Evolutionary conservation across 2,329 filamentous ascomycete species (phyloP), one percentile per base, ranked within the genome.

Genomic region (Stylonectria norvegica): DNA sequence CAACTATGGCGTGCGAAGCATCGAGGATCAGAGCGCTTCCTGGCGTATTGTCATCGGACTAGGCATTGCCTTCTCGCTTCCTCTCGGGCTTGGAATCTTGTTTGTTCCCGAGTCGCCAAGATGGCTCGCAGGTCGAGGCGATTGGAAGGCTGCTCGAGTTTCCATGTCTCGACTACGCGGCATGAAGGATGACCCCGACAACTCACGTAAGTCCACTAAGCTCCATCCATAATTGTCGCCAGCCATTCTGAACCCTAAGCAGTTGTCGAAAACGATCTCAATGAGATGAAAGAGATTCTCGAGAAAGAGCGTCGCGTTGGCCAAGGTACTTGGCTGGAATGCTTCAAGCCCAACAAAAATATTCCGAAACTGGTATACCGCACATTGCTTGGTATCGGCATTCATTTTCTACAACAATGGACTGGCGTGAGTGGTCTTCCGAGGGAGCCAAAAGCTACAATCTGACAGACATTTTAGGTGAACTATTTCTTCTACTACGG

Each of bases 331-430:
- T 79, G 75, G 74, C 54, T 73, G 31, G 79, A 83, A 55, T 80
- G 83, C 59, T 80, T 86, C 57, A 77, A 72, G 14, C 71, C 72
- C 3, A 71, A 68, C n/a, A 56, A 62, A 11, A 62, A 63, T 2
- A 65, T 72, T 11, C 78, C 78, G 22, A 83, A 73, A 55, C 70
- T 84, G 62, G 60, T 76, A 10, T 85, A 86, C 60, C 76, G 84
- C 28, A 82, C 81, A 0, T 28, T 79, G 1, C 69, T 88, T 2
- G 84, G 83, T 10, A 73, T 86, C 31, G 53, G 63, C 0, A 69
- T 88, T 4, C 81, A 86, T 48, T 78, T 79, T 45, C 65, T 85
- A 5, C 83, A 87, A 62, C 84, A 87, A 55, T 74, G 85, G 44
- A 85, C 80, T 0, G 83, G 64, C 61, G n/a, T n/a, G n/a, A n/a